phyloP scores from a whole-genome alignment of 202 grass and related monocot species.

The Dendrocalamus latiflorus region DNA sequence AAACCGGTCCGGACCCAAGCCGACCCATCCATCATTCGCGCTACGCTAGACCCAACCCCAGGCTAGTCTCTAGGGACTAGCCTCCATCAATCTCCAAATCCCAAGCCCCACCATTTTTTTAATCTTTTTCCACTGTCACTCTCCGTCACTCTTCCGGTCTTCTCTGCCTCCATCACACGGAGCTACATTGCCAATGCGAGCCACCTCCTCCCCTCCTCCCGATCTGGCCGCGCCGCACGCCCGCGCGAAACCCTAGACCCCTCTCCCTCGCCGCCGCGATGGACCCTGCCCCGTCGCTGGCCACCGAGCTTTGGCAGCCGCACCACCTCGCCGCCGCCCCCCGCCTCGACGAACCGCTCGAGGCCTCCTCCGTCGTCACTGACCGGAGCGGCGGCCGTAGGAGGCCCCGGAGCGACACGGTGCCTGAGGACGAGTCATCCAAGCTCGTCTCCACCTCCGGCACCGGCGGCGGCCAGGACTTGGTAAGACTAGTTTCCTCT shows the following conservation, averaged over 20 bases:
- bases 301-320: conserved; percentile 59
- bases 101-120: neutral
- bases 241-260: neutral
- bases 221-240: conserved; percentile 34
- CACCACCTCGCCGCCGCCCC: conserved; percentile 10
- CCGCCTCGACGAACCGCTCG: neutral
- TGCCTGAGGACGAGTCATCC: conserved; percentile 43
- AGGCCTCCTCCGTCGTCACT: conserved; percentile 48
- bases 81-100: neutral
- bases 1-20: no score
- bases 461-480: conserved; percentile 10
- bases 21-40: no score
- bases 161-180: neutral
- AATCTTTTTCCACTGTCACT: neutral
- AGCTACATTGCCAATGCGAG: neutral
- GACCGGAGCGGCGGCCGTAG: conserved; percentile 38
- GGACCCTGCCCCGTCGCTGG: conserved; percentile 31
- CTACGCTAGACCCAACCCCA: no score
- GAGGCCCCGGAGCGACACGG: neutral
- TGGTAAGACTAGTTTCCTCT: conserved; percentile 28
- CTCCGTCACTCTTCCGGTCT: neutral
- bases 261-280: neutral
- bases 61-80: no score
- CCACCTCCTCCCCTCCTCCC: neutral
- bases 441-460: conserved; percentile 59